phyloP scores from a whole-genome alignment of 495 filamentous ascomycete genomes.

The Hypoxylon perforatum region DNA sequence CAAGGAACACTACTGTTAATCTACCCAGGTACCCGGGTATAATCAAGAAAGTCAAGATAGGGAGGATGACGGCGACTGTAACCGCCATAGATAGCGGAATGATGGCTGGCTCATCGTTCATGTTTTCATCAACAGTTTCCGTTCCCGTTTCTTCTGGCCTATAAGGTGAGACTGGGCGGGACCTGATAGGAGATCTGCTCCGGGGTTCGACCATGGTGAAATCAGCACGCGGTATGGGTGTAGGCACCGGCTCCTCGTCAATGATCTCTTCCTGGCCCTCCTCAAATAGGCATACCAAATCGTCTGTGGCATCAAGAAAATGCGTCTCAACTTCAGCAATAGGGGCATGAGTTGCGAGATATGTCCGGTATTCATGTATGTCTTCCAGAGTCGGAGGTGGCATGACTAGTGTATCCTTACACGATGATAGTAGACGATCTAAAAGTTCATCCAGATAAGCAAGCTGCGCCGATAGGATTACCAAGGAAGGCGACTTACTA shows the following conservation, averaged over 20 bases:
- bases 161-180: slow-evolving; percentile 35
- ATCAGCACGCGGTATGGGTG: slow-evolving; percentile 35
- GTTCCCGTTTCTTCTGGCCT: slow-evolving; percentile 19
- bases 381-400: slow-evolving; percentile 66
- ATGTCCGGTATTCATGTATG: slow-evolving; percentile 71
- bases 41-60: slow-evolving; percentile 67
- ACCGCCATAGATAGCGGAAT: slow-evolving; percentile 62
- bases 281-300: slow-evolving; percentile 69
- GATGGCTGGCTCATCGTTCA: slow-evolving; percentile 24
- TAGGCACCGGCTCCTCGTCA: slow-evolving; percentile 37
- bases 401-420: slow-evolving; percentile 67
- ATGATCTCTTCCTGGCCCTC: slow-evolving; percentile 26
- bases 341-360: slow-evolving; percentile 70
- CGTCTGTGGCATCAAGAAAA: slow-evolving; percentile 73
- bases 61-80: slow-evolving; percentile 65
- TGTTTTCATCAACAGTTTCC: slow-evolving; percentile 24
- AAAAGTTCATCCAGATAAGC: slow-evolving; percentile 14
- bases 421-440: slow-evolving; percentile 79
- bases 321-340: slow-evolving; percentile 73
- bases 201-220: slow-evolving; percentile 21
- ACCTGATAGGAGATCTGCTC: slow-evolving; percentile 31
- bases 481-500: slow-evolving; percentile 65
- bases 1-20: slow-evolving; percentile 60
- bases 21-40: slow-evolving; percentile 66
- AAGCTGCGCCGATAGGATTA: slow-evolving; percentile 2